Conservation (phyloP, 2,329 filamentous ascomycete species). For the Fusarium robinianum region DNA sequence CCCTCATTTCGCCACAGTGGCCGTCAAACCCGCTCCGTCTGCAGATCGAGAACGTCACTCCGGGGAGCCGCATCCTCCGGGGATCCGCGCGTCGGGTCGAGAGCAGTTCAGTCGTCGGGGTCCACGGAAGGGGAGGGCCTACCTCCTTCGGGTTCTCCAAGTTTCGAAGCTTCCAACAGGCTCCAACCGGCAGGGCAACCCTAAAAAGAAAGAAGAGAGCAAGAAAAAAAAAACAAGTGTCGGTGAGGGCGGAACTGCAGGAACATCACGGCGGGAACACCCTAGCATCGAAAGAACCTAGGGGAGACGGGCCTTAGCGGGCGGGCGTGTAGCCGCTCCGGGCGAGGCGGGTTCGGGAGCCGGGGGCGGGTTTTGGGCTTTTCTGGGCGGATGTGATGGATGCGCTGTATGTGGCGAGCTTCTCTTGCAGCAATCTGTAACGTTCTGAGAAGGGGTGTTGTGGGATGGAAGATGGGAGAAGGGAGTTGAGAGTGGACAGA, state of each 20-base stretch:
- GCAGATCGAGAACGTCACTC: slow-evolving; percentile 4
- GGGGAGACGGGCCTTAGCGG: background rate
- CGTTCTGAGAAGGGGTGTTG: no score
- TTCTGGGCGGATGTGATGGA: slow-evolving; percentile 19
- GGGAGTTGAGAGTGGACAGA: no score
- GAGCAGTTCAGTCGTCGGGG: no score
- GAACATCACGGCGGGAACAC: slow-evolving; percentile 33
- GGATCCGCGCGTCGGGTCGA: background rate
- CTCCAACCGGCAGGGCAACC: background rate
- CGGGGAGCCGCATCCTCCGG: slow-evolving; percentile 7
- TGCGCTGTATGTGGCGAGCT: slow-evolving; percentile 27
- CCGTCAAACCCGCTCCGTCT: background rate
- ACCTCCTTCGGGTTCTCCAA: no score
- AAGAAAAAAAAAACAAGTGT: no score
- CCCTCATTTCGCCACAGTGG: slow-evolving; percentile 11
- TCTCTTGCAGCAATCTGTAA: no score
- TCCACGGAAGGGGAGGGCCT: no score
- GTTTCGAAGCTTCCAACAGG: no score
- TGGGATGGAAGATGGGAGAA: no score
- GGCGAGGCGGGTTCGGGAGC: slow-evolving; percentile 27
- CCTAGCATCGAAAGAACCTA: slow-evolving; percentile 22
- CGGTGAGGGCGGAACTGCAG: slow-evolving; percentile 36
- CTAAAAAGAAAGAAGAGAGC: slow-evolving; percentile 6
- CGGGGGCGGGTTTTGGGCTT: slow-evolving; percentile 25
- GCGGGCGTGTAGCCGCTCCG: slow-evolving; percentile 16